Evolutionary conservation across 495 filamentous ascomycete genomes (phyloP), one percentile per base, ranked within the genome.

Genomic region (Bombardia bombarda): DNA sequence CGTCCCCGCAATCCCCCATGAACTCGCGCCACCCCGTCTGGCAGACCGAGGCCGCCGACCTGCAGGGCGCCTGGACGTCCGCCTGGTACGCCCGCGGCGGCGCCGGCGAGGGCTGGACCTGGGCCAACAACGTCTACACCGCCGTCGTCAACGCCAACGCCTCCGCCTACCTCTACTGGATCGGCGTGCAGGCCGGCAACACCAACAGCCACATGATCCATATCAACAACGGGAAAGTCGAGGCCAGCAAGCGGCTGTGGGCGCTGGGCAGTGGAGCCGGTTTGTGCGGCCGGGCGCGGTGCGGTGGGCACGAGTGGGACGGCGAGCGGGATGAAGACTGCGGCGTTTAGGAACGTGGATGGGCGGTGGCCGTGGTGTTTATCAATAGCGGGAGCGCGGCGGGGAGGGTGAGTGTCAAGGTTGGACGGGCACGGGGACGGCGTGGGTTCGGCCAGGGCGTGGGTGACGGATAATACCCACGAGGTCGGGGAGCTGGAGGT

Each of bases 151-250:
- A 58, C 34, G 61, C 53, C 3, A 72, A 73, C 45, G 55, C 60
- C 9, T 69, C 63, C 20, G 74, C 57, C 1, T 76, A 70, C 32
- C 55, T 78, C 18, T 78, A 74, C 54, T 79, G 75, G 74, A 61
- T 70, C 34, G 73, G 74, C 19, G 61, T 55, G 20, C 65, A 72
- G 49, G 47, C 50, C 20, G 59, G 57, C 37, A 52, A 62, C 18
- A 62, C 61, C 0, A 63, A 69, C 43, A 56, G 53, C 10, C 66
- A 73, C 39, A 65, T 72, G 25, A 52, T 72, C 16, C 60, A 58
- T 6, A 49, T 72, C 14, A 47, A 49, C 43, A 54, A 53, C 26
- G 35, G 56, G 3, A 49, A 31, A 7, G 57, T 66, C 21, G 56
- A 62, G 7, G 44, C 58, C 8, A 58, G 51, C 1, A 69, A 68